Base-by-base conservation (phyloP, 768 basidiomycete genomes). In the Macrolepiota dolichaula region DNA sequence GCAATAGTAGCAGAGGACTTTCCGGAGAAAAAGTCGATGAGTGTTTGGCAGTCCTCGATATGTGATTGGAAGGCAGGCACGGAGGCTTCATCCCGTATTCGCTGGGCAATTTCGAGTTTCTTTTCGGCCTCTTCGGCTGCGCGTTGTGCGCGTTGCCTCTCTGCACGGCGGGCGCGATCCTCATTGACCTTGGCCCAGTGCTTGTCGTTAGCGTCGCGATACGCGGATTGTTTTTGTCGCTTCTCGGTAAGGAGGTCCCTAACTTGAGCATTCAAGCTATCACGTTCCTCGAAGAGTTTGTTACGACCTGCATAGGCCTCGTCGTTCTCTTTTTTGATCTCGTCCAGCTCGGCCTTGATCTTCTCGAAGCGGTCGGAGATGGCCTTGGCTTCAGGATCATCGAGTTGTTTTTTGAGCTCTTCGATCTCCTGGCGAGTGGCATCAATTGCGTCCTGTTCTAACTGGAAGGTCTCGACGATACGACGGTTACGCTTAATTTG, bases 41-140 rank as follows among this genome's bases (percentile, higher is more conserved):
- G 85, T 3, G 91, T 96, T 70, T 92, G 89, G 77, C 95, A 98
- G 72, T 98, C 97, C 77, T 98, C 94, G 68, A 99, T 94, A 72
- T 98, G 86, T 56, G 86, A 81, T 69, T 93, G 92, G 81, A 85
- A 98, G 0, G 97, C 97, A 27, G 97, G 96, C 24, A 81, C 69
- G 62, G 87, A 85, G 24, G 97, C 97, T 71, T 98, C 95, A 62
- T 99, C 97, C 55, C 91, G 86, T 51, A 98, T 72, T 40, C 86
- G 88, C 65, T 90, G 84, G 10, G 85, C 88, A 62, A 88, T 80
- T 70, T 94, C 94, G 73, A 87, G 77, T 71, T 85, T 89, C 79
- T 91, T 94, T 68, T 85, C 81, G 32, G 85, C 81, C 70, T 94
- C 94, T 69, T 89, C 87, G 24, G 82, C 89, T 19, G 81, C 87